A percentile compares a stretch with the other conserved stretches of the same genome.
These are phyloP conservation scores for Phytopythium aichiense DNA, from an alignment of 352 stramenopile genomes.

Conservation along the genomic window DNA sequence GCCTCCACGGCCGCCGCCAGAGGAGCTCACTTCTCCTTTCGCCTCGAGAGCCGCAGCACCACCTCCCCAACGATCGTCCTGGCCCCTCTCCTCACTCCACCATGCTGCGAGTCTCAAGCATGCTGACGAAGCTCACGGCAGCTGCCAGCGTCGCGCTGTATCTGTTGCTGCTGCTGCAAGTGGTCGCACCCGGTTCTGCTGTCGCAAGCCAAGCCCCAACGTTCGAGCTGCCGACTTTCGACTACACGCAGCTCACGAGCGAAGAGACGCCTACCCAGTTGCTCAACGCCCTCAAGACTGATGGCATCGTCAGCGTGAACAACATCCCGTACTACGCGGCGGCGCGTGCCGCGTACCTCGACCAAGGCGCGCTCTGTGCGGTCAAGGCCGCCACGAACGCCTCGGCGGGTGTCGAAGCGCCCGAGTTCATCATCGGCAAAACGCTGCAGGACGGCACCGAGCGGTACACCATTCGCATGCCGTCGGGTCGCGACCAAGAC, in stretches of 20 bases:
- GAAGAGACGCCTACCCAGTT: constrained; percentile 30
- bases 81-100: background rate
- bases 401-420: constrained; percentile 13
- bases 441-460: constrained; percentile 55
- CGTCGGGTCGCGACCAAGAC: constrained; percentile 34
- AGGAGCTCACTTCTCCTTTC: constrained; percentile 2
- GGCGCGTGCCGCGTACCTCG: constrained; percentile 40
- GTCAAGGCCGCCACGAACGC: constrained; percentile 22
- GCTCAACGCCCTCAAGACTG: constrained; percentile 47
- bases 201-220: constrained; percentile 21
- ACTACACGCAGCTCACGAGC: constrained; percentile 36
- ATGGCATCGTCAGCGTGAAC: constrained; percentile 63
- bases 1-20: background rate
- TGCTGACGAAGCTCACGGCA: constrained; percentile 4
- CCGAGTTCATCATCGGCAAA: constrained; percentile 49
- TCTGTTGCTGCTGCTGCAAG: constrained; percentile 12
- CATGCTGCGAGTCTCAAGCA: constrained; percentile 23
- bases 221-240: constrained; percentile 51
- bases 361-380: constrained; percentile 43
- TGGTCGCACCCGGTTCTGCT: constrained; percentile 10
- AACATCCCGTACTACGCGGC: constrained; percentile 54
- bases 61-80: background rate
- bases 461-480: constrained; percentile 68
- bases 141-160: constrained; percentile 1
- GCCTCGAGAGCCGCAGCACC: background rate